A percentile compares a stretch with the other conserved stretches of the same genome.
phyloP scores from a whole-genome alignment of 768 basidiomycete species.

The Candolleomyces eurysporus region DNA sequence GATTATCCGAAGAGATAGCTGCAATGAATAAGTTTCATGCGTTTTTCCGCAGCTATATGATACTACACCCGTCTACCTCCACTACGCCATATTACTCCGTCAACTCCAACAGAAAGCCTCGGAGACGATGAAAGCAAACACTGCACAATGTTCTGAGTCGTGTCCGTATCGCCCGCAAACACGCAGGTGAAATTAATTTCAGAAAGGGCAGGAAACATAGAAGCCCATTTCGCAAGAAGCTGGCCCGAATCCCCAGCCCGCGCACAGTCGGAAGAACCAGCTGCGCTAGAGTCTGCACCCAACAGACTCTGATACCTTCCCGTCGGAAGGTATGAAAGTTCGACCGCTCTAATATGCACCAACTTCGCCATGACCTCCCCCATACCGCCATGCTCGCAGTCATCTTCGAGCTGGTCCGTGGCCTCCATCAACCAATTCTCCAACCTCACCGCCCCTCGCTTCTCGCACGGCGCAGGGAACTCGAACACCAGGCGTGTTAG shows the following conservation, averaged over 20 bases:
- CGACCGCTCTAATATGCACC: background rate
- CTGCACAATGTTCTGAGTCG: background rate
- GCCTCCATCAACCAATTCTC: background rate
- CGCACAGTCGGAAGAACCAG: too few relatives aligned
- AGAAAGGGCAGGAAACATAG: background rate
- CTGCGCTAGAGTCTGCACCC: too few relatives aligned
- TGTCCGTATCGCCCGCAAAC: background rate
- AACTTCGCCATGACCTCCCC: background rate
- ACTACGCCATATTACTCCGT: background rate
- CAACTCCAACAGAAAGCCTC: background rate
- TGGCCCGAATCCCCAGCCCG: too few relatives aligned
- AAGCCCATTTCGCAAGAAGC: background rate
- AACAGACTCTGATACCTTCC: background rate
- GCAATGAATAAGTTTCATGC: too few relatives aligned
- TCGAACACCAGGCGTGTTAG: conserved; percentile 4
- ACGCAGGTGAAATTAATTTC: background rate
- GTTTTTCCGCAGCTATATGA: too few relatives aligned
- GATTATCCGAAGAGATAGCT: too few relatives aligned
- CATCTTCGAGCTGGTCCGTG: background rate
- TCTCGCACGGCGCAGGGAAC: background rate
- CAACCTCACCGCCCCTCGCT: background rate
- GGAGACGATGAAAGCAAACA: background rate
- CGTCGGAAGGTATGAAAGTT: background rate
- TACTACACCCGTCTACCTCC: too few relatives aligned
- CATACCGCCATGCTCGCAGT: too few relatives aligned